These are phyloP conservation scores for Exophiala bonariae DNA, from an alignment of 2,329 filamentous ascomycete species.

Conservation along the genomic window DNA sequence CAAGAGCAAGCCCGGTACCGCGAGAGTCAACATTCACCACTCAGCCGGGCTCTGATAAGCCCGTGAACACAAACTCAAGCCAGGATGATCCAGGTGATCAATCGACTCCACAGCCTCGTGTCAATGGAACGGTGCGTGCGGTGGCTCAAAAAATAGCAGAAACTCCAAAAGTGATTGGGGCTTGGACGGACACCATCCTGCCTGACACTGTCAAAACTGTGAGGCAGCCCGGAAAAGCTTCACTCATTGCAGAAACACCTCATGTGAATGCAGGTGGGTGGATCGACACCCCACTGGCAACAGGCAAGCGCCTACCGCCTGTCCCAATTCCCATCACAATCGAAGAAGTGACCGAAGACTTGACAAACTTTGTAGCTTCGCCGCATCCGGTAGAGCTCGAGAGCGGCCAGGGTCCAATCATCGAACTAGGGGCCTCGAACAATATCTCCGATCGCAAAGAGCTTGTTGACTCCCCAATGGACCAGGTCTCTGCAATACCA, in stretches of 20 bases:
- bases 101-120: neutral
- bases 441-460: neutral
- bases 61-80: neutral
- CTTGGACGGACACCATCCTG: constrained; percentile 49
- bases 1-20: constrained; percentile 17
- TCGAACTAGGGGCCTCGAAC: neutral
- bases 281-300: constrained; percentile 27
- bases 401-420: neutral
- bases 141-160: constrained; percentile 9
- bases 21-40: constrained; percentile 2
- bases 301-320: constrained; percentile 4
- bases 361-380: constrained; percentile 18
- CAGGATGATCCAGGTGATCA: neutral
- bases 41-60: neutral
- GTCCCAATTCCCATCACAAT: constrained; percentile 20
- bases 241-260: constrained; percentile 27
- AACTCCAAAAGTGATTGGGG: constrained; percentile 46
- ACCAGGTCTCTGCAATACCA: constrained; percentile 29
- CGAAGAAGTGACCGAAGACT: constrained; percentile 28
- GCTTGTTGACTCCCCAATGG: neutral
- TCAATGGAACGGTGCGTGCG: neutral
- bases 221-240: constrained; percentile 10
- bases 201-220: constrained; percentile 34
- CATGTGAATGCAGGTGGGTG: constrained; percentile 29
- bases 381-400: neutral